Conservation (phyloP, 2,329 filamentous ascomycete species). For the Pseudodiploospora longispora region DNA sequence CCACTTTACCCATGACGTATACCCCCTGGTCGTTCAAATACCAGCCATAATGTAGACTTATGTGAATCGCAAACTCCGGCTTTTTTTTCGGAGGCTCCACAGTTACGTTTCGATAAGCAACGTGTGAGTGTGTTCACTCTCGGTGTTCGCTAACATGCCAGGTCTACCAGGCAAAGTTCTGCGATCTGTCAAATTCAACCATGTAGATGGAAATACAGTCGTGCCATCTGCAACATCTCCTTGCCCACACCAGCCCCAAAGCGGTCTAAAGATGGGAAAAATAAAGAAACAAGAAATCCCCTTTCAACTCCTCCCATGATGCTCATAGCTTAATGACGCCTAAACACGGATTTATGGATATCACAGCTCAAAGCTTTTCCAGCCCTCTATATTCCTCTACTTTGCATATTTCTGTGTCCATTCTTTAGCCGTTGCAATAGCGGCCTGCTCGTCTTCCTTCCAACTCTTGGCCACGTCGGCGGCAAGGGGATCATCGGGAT, state of each 20-base stretch:
- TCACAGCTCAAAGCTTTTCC: too few relatives aligned
- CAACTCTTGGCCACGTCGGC: conserved; percentile 96
- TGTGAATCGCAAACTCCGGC: too few relatives aligned
- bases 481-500: conserved; percentile 95
- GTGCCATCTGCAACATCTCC: neutral
- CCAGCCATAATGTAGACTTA: too few relatives aligned
- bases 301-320: conserved; percentile 16
- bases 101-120: too few relatives aligned
- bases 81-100: too few relatives aligned
- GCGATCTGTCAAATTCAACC: too few relatives aligned
- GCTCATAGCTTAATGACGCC: conserved; percentile 11
- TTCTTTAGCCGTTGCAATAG: conserved; percentile 84
- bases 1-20: too few relatives aligned
- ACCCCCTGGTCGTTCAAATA: too few relatives aligned
- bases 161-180: too few relatives aligned
- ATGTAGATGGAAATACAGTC: too few relatives aligned
- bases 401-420: conserved; percentile 83
- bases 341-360: neutral
- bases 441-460: conserved; percentile 92
- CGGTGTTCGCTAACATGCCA: too few relatives aligned
- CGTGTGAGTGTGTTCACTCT: too few relatives aligned
- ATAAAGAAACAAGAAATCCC: conserved; percentile 5
- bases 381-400: conserved; percentile 21
- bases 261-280: conserved; percentile 8
- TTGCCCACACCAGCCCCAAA: conserved; percentile 7